Base-by-base conservation (phyloP, 1,284 basidiomycete species). In the Vanrija pseudolonga region DNA sequence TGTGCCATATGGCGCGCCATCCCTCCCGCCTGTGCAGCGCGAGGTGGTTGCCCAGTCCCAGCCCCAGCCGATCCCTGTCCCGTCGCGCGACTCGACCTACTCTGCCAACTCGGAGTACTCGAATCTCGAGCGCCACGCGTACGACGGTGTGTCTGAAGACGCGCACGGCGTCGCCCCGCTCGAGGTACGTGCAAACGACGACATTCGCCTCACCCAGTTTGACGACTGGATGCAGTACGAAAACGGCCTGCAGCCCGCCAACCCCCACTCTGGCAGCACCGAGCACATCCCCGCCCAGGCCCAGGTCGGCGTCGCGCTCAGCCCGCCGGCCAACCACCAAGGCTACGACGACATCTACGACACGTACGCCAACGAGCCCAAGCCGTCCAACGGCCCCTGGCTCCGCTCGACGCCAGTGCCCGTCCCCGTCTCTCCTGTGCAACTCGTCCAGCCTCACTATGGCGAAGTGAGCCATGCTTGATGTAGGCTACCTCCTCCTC, bases 171-270 rank as follows among this genome's bases (percentile, higher is more conserved):
- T 32, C 2, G 28, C 45, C 0, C 36, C 50, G 7, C 4, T 28
- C 22, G 32, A 46, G 8, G 42, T 28, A 0, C 47, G 41, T 12
- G 45, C 50, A 36, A 43, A 46, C 24, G 40, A 24, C 18, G 42
- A 47, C 43, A 42, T 47, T 11, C 50, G 50, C 26, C 23, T 43
- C 26, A 44, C 57, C 4, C 20, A 46, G 37, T 52, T 50, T 42
- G 57, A 59, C 37, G 43, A 53, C 41, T 59, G 57, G 57, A 26
- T 55, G 2, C 22, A 45, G 12, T 59, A 50, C 42, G 46, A 50
- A 19, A 1, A 19, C 6, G 18, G 24, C n/a, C 19, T 15, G 28
- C 45, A 19, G 19, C 17, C 24, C 12, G 36, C 36, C 11, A 38
- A 18, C 20, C 11, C 39, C 24, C 12, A 19, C 18, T 9, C 28